Evolutionary conservation across 768 basidiomycete genomes (phyloP).

Genomic region (Suillus americanus): DNA sequence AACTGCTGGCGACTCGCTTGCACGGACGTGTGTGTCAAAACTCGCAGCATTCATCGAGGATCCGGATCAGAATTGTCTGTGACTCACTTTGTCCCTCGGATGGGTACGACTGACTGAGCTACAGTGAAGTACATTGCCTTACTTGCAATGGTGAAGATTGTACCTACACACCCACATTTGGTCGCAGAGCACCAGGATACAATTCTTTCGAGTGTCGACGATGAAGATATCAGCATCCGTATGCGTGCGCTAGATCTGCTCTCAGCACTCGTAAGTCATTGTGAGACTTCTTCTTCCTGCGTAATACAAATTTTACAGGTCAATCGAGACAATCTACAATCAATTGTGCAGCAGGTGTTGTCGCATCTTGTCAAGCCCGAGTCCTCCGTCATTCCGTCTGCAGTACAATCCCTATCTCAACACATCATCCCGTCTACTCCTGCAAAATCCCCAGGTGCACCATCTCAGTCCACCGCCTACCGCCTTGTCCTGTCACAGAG

Average conservation of each 20-base stretch:
- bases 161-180: slow-evolving; percentile 86
- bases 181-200: slow-evolving; percentile 91
- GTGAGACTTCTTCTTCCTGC: neutral
- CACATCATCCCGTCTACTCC: slow-evolving; percentile 46
- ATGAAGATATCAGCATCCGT: slow-evolving; percentile 92
- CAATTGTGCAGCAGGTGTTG: slow-evolving; percentile 86
- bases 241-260: slow-evolving; percentile 95
- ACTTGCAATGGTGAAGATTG: slow-evolving; percentile 93
- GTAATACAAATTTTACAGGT: slow-evolving; percentile 49
- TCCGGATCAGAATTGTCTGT: slow-evolving; percentile 91
- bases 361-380: slow-evolving; percentile 76
- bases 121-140: slow-evolving; percentile 98
- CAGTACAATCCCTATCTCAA: slow-evolving; percentile 52
- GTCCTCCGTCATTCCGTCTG: slow-evolving; percentile 53
- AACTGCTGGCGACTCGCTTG: slow-evolving; percentile 72
- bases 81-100: slow-evolving; percentile 1
- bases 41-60: slow-evolving; percentile 90
- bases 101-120: neutral
- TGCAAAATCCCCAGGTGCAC: slow-evolving; percentile 40
- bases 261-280: slow-evolving; percentile 76
- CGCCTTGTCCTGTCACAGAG: slow-evolving; percentile 79
- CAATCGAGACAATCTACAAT: slow-evolving; percentile 79
- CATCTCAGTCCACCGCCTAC: slow-evolving; percentile 80
- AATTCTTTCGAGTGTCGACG: slow-evolving; percentile 86
- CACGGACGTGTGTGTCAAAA: slow-evolving; percentile 89